phyloP scores from a whole-genome alignment of 1,139 yeast species.

The Kazachstania sp. region DNA sequence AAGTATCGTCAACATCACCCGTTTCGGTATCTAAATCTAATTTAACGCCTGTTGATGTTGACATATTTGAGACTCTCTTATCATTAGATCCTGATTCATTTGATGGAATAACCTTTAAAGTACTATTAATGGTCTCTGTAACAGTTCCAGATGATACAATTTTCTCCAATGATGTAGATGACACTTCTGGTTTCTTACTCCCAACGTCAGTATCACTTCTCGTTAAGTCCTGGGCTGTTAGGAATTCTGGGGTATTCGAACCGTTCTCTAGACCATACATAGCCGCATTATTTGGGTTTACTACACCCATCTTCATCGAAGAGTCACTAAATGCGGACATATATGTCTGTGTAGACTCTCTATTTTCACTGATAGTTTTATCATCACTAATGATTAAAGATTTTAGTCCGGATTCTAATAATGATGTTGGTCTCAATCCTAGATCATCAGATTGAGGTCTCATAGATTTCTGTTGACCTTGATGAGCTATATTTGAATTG shows the following conservation, averaged over 20 bases:
- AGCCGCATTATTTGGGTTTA: slow-evolving; percentile 6
- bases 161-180: not conserved
- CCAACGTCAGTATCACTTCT: not conserved
- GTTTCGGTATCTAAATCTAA: slow-evolving; percentile 1
- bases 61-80: not conserved
- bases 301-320: slow-evolving; percentile 12
- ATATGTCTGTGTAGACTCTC: slow-evolving; percentile 19
- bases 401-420: slow-evolving; percentile 16
- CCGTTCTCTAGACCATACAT: slow-evolving; percentile 19
- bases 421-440: slow-evolving; percentile 18
- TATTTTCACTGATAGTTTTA: slow-evolving; percentile 3
- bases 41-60: slow-evolving; percentile 2
- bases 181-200: not conserved
- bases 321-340: slow-evolving; percentile 22
- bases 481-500: not conserved
- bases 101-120: not conserved
- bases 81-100: not conserved
- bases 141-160: not conserved
- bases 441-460: slow-evolving; percentile 6
- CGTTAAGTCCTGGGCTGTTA: slow-evolving; percentile 22
- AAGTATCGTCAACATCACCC: slow-evolving; percentile 6
- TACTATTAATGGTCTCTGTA: not conserved
- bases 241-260: slow-evolving; percentile 20
- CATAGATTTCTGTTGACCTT: not conserved
- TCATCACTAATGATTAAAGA: slow-evolving; percentile 9